phyloP scores from a whole-genome alignment of 2,329 filamentous ascomycete genomes.

The Trichoderma sp. region DNA sequence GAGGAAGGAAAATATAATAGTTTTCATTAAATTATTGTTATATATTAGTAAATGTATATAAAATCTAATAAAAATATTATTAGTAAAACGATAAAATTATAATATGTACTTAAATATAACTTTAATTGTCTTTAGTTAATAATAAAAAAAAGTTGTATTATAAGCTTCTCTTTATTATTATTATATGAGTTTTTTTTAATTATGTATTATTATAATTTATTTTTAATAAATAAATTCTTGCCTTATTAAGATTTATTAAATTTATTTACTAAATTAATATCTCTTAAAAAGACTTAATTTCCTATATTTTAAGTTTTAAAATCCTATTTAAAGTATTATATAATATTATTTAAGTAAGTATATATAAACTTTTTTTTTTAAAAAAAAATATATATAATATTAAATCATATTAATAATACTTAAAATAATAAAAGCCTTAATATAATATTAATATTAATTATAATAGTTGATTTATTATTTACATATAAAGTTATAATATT shows the following conservation, averaged over 20 bases:
- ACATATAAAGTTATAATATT: no score
- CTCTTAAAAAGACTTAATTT: no score
- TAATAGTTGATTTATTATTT: not conserved
- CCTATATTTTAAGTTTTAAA: not conserved
- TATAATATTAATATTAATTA: not conserved
- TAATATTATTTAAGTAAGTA: not conserved
- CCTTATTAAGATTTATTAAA: no score
- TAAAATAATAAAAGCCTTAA: not conserved
- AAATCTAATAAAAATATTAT: no score
- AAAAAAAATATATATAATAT: not conserved
- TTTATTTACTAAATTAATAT: no score
- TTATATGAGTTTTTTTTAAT: no score
- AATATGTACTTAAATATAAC: no score
- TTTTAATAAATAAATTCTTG: not conserved
- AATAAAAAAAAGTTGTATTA: not conserved
- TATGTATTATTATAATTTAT: slow-evolving; percentile 20
- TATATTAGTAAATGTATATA: no score
- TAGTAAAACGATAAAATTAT: not conserved
- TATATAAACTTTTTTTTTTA: not conserved
- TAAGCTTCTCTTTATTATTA: not conserved
- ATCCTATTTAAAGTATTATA: no score
- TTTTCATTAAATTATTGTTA: no score
- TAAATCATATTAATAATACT: not conserved
- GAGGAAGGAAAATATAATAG: no score
- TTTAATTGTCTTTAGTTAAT: not conserved